Base-by-base conservation (phyloP, 139 green algal species). In the Coccomyxa sp. region DNA sequence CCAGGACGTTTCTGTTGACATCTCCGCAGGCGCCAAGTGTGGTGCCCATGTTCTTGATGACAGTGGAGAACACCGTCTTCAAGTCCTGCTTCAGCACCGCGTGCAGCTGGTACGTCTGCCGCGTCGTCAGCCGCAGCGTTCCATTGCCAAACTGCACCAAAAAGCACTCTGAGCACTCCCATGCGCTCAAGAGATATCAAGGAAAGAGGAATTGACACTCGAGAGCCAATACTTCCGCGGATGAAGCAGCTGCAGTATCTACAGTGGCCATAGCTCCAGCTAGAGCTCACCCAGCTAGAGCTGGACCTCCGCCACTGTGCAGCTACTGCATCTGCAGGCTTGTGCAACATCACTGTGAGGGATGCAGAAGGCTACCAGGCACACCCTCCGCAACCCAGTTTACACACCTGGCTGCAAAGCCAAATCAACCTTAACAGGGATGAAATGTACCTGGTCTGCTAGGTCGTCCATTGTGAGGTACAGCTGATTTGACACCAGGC, bases 401-500 rank as follows among this genome's bases (percentile, higher is more conserved):
- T n/a, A n/a, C n/a, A n/a, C n/a, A n/a, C n/a, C n/a, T n/a, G n/a
- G 44, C 44, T 58, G 44, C 12, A 58, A 16, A 29, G 44, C 14
- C 44, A 58, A 16, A 58, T 58, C 16, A 29, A 58, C 14, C 12
- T 12, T 58, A 12, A 29, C 16, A 58, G 44, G 44, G 44, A 22
- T 36, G 22, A 34, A 68, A 4, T 70, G 6, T 55, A 97, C 93
- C 89, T 98, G 84, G 80, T 99, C 92, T 37, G 97, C 95, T 38
- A 99, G 89, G 39, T 99, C 94, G 78, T 99, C 97, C 97, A 99
- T 99, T 1, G 90, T 91, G 29, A 98, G 87, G 85, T 99, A 99
- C 40, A 99, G 89, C 81, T 95, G 88, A 86, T 99, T 99, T 70
- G 86, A 88, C 31, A 99, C 96, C 18, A 89, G 39, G 70, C 96